A percentile compares a stretch with the other conserved stretches of the same genome.
phyloP scores from a whole-genome alignment of 306 rosid species.

The Coriaria nepalensis region DNA sequence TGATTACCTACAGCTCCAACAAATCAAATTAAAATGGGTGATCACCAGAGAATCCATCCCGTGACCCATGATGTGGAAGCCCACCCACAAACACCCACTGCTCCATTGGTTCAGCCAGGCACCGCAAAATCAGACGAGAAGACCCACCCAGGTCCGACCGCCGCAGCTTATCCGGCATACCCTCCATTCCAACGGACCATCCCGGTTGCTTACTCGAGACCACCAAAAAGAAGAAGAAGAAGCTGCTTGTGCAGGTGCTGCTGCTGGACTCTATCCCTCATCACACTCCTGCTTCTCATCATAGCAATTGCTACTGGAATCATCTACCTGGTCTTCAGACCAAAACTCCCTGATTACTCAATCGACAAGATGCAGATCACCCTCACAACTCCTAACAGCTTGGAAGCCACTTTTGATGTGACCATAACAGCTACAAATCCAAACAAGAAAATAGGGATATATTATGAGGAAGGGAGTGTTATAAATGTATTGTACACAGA shows the following conservation, averaged over 20 bases:
- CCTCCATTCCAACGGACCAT: slow-evolving; percentile 24
- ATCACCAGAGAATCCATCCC: slow-evolving; percentile 61
- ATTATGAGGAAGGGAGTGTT: slow-evolving; percentile 69
- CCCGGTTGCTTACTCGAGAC: slow-evolving; percentile 34
- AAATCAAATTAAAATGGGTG: slow-evolving; percentile 30
- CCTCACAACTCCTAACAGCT: slow-evolving; percentile 13
- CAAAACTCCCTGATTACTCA: slow-evolving; percentile 67
- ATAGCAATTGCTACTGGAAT: slow-evolving; percentile 39
- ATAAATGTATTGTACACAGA: slow-evolving; percentile 49
- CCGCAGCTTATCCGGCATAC: neutral
- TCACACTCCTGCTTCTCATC: slow-evolving; percentile 27
- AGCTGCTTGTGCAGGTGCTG: slow-evolving; percentile 53
- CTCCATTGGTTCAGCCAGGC: slow-evolving; percentile 40
- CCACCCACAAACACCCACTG: slow-evolving; percentile 28
- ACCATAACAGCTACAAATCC: slow-evolving; percentile 60
- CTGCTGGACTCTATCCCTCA: slow-evolving; percentile 32
- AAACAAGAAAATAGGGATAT: slow-evolving; percentile 74
- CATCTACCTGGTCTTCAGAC: slow-evolving; percentile 59
- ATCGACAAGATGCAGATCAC: slow-evolving; percentile 27
- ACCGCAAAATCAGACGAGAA: slow-evolving; percentile 31
- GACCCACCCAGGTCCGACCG: neutral
- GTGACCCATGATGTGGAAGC: slow-evolving; percentile 36
- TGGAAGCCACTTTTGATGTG: slow-evolving; percentile 40
- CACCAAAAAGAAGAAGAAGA: slow-evolving; percentile 49
- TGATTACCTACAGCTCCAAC: too few relatives aligned